Evolutionary conservation across 345 rosid species (phyloP).

Genomic region (Anacardium occidentale): DNA sequence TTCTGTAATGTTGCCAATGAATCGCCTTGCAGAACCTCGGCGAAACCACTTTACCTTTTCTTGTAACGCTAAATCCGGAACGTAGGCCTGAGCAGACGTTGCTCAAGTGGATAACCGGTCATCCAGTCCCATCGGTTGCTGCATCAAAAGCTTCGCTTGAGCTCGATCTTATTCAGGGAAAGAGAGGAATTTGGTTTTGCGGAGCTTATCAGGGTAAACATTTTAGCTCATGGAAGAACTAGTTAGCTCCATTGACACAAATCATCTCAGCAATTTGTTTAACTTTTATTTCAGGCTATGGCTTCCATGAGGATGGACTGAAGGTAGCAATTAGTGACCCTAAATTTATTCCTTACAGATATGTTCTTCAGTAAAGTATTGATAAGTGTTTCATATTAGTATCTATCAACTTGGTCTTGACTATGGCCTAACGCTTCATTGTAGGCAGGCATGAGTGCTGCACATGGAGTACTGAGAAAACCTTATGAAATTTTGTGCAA

Average conservation of each 20-base stretch:
- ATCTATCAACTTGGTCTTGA: no score
- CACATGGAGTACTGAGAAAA: conserved; percentile 62
- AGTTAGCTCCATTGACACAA: background rate
- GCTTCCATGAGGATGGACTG: conserved; percentile 93
- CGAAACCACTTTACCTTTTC: conserved; percentile 57
- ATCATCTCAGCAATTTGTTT: conserved; percentile 7
- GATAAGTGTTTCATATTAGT: no score
- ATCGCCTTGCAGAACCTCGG: conserved; percentile 67
- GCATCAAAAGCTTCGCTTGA: conserved; percentile 79
- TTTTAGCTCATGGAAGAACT: background rate
- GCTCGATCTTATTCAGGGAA: conserved; percentile 76
- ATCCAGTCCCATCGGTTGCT: conserved; percentile 86
- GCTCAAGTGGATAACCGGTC: conserved; percentile 82
- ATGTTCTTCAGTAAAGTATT: background rate
- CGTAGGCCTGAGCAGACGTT: conserved; percentile 57
- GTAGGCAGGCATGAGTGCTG: conserved; percentile 79
- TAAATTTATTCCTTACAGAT: background rate
- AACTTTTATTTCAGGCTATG: conserved; percentile 64
- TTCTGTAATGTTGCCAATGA: background rate
- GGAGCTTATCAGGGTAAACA: conserved; percentile 84
- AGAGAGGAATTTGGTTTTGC: conserved; percentile 81
- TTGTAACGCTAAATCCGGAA: conserved; percentile 80
- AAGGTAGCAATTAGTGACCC: conserved; percentile 44
- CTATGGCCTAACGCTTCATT: background rate
- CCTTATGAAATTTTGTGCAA: conserved; percentile 43